Percentiles rank a stretch among this genome's conserved stretches.
These are phyloP conservation scores for Tetrahymena thermophila DNA, from an alignment of 73 alveolate genomes.

Conservation along the genomic window DNA sequence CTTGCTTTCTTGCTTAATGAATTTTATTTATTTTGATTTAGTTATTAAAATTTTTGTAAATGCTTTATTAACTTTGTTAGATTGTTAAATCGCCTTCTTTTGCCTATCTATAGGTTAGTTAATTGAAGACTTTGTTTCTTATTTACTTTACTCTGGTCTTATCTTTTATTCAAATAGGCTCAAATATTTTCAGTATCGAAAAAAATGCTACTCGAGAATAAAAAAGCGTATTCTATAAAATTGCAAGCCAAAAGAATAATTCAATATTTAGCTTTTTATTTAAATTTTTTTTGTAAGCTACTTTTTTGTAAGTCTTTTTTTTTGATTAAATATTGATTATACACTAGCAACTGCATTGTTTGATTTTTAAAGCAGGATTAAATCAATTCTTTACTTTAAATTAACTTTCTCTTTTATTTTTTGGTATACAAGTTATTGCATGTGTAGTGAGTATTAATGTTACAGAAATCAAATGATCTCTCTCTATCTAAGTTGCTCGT, in stretches of 20 bases:
- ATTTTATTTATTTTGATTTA: neutral
- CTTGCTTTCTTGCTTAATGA: neutral
- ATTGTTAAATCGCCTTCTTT: too few relatives aligned
- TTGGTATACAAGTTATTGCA: neutral
- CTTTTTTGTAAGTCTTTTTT: neutral
- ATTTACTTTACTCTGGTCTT: neutral
- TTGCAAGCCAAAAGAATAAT: neutral
- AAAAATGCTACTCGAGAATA: neutral
- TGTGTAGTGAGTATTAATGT: neutral
- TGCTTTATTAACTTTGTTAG: neutral
- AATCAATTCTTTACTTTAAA: too few relatives aligned
- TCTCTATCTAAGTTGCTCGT: too few relatives aligned
- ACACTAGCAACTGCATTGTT: neutral
- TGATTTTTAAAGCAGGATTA: too few relatives aligned
- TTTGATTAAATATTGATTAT: neutral
- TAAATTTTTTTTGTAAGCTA: too few relatives aligned
- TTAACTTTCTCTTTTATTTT: neutral
- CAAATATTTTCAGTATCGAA: neutral
- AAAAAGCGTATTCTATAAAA: neutral
- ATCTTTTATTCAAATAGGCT: neutral
- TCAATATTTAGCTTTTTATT: neutral
- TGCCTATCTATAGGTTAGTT: neutral
- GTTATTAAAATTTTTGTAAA: neutral
- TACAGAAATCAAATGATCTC: neutral
- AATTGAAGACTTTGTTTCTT: neutral